A percentile compares a stretch with the other conserved stretches of the same genome.
Conservation (phyloP, 2,329 filamentous ascomycete species). For the Cladosporium cucumerinum region DNA sequence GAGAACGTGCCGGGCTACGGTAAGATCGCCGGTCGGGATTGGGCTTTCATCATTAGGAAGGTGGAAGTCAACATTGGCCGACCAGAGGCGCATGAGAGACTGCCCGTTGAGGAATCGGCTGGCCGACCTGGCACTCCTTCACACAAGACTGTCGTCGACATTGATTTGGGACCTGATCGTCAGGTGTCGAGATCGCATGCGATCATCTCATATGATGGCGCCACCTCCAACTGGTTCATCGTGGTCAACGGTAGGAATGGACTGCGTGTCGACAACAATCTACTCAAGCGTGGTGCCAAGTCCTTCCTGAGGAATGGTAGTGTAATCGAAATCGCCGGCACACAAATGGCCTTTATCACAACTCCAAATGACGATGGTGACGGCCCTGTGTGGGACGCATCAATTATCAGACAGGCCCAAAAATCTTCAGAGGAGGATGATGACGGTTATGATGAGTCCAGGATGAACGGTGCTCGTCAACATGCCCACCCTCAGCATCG, state of each 20-base stretch:
- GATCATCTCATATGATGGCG: slow-evolving; percentile 46
- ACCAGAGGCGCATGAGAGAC: slow-evolving; percentile 41
- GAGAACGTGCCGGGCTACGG: slow-evolving; percentile 63
- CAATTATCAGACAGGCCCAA: slow-evolving; percentile 37
- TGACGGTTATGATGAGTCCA: slow-evolving; percentile 34
- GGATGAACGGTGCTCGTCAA: slow-evolving; percentile 14
- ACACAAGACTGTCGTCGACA: slow-evolving; percentile 61
- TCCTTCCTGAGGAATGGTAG: slow-evolving; percentile 75
- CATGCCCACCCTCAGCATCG: slow-evolving; percentile 19
- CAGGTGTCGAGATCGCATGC: slow-evolving; percentile 51
- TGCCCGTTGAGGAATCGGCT: slow-evolving; percentile 25
- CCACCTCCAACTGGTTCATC: slow-evolving; percentile 68
- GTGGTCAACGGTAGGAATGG: slow-evolving; percentile 89
- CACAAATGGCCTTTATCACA: slow-evolving; percentile 99
- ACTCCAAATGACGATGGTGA: slow-evolving; percentile 72
- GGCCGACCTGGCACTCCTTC: slow-evolving; percentile 25
- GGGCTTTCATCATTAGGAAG: slow-evolving; percentile 79
- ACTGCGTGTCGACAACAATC: slow-evolving; percentile 73
- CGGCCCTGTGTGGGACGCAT: slow-evolving; percentile 56
- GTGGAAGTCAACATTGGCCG: slow-evolving; percentile 74
- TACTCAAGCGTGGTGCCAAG: slow-evolving; percentile 64
- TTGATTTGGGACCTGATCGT: slow-evolving; percentile 66
- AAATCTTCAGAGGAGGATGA: slow-evolving; percentile 43
- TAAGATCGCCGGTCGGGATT: slow-evolving; percentile 76
- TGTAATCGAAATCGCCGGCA: slow-evolving; percentile 85